Percentiles rank a stretch among this genome's conserved stretches.
These are phyloP conservation scores for Nyctanthes arbortristis DNA, from an alignment of 257 asterid species.

Conservation along the genomic window DNA sequence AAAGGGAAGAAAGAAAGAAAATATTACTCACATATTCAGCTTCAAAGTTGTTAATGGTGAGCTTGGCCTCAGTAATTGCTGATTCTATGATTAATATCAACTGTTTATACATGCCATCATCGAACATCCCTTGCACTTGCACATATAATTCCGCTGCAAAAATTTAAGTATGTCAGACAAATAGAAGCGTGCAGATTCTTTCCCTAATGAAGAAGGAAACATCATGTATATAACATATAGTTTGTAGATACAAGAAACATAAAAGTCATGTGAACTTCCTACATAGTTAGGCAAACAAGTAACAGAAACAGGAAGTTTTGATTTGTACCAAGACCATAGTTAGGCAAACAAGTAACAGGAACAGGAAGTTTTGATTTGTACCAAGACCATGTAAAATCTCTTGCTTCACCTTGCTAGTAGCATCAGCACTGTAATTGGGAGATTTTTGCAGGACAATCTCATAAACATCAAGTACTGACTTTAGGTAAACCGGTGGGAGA, in stretches of 20 bases:
- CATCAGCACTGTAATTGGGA: constrained; percentile 47
- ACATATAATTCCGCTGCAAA: constrained; percentile 87
- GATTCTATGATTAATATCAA: constrained; percentile 69
- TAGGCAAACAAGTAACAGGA: constrained; percentile 1
- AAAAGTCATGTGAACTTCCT: not conserved
- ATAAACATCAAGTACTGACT: constrained; percentile 81
- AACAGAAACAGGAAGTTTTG: constrained; percentile 15
- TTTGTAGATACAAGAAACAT: constrained; percentile 2
- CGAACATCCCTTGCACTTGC: constrained; percentile 82
- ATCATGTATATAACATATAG: not conserved
- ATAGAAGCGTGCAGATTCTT: constrained; percentile 14
- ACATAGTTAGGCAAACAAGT: constrained; percentile 1
- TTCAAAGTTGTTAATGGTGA: constrained; percentile 62
- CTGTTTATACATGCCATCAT: constrained; percentile 64
- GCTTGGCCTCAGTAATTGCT: constrained; percentile 65
- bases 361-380: constrained; percentile 36
- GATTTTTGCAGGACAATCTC: constrained; percentile 77
- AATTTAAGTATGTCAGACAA: constrained; percentile 20
- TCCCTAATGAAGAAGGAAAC: not conserved
- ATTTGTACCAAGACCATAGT: too few relatives aligned
- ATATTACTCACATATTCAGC: constrained; percentile 78
- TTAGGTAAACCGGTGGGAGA: constrained; percentile 66
- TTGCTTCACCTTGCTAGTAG: constrained; percentile 87
- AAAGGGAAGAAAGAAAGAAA: too few relatives aligned
- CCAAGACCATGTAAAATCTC: constrained; percentile 94